Evolutionary conservation across 371 early-diverging fungal genomes (phyloP).

Genomic region (Nosema muscidifuracis): DNA sequence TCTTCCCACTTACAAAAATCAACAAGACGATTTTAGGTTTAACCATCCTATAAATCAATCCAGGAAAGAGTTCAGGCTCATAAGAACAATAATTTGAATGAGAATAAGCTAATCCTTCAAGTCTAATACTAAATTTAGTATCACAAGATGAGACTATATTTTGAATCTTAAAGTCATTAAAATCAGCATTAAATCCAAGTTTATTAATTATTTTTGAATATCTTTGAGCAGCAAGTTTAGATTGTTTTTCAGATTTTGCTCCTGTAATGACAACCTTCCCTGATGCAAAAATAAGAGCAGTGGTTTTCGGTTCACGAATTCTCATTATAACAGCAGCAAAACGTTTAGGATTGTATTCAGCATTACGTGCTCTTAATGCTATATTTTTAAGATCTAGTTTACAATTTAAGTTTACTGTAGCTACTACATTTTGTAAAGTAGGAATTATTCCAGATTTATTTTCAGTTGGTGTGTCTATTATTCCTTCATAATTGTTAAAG

Average conservation of each 20-base stretch:
- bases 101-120: slow-evolving; percentile 93
- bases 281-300: slow-evolving; percentile 97
- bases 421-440: slow-evolving; percentile 81
- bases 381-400: slow-evolving; percentile 96
- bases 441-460: slow-evolving; percentile 57
- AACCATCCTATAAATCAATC: slow-evolving; percentile 98
- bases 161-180: slow-evolving; percentile 98
- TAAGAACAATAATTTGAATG: slow-evolving; percentile 95
- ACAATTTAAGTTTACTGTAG: slow-evolving; percentile 98
- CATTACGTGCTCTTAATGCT: slow-evolving; percentile 97
- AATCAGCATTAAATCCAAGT: slow-evolving; percentile 93
- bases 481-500: neutral
- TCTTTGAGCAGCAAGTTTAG: slow-evolving; percentile 94
- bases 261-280: slow-evolving; percentile 88
- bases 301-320: slow-evolving; percentile 95
- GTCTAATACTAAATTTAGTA: slow-evolving; percentile 95
- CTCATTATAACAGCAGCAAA: slow-evolving; percentile 99
- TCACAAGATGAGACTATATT: slow-evolving; percentile 99
- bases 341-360: slow-evolving; percentile 99
- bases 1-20: slow-evolving; percentile 98
- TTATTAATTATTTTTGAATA: slow-evolving; percentile 98
- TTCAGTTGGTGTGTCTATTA: neutral
- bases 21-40: slow-evolving; percentile 97
- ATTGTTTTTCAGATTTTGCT: slow-evolving; percentile 68
- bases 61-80: slow-evolving; percentile 99